phyloP scores from a whole-genome alignment of 441 rosid genomes.

The Populus hybrid region DNA sequence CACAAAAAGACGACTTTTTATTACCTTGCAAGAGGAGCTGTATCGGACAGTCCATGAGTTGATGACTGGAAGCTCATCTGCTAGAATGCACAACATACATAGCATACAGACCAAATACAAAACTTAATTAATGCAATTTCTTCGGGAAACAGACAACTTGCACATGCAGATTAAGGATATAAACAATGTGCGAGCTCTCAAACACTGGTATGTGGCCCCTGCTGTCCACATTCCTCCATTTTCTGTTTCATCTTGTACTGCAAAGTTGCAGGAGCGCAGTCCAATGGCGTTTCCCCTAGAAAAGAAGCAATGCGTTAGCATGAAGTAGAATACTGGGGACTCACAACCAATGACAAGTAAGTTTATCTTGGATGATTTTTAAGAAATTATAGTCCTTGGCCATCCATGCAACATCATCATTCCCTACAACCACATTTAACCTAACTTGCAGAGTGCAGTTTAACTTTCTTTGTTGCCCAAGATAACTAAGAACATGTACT shows the following conservation, averaged over 20 bases:
- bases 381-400: not conserved
- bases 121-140: not conserved
- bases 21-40: slow-evolving; percentile 11
- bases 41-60: slow-evolving; percentile 9
- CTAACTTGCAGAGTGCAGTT: no score
- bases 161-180: slow-evolving; percentile 1
- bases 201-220: slow-evolving; percentile 10
- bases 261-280: slow-evolving; percentile 85
- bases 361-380: not conserved
- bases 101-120: not conserved
- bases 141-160: slow-evolving; percentile 13
- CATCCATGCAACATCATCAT: not conserved
- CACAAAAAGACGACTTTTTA: not conserved
- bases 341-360: not conserved
- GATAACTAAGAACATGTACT: not conserved
- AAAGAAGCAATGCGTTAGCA: slow-evolving; percentile 6
- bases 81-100: slow-evolving; percentile 4
- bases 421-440: not conserved
- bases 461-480: not conserved
- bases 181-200: not conserved
- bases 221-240: slow-evolving; percentile 37
- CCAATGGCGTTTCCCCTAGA: slow-evolving; percentile 83
- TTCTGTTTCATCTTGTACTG: slow-evolving; percentile 81
- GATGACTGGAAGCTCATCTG: not conserved
- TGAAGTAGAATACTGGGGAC: not conserved